Conservation (phyloP, 2,329 filamentous ascomycete species). For the Westerdykella aurantiaca region DNA sequence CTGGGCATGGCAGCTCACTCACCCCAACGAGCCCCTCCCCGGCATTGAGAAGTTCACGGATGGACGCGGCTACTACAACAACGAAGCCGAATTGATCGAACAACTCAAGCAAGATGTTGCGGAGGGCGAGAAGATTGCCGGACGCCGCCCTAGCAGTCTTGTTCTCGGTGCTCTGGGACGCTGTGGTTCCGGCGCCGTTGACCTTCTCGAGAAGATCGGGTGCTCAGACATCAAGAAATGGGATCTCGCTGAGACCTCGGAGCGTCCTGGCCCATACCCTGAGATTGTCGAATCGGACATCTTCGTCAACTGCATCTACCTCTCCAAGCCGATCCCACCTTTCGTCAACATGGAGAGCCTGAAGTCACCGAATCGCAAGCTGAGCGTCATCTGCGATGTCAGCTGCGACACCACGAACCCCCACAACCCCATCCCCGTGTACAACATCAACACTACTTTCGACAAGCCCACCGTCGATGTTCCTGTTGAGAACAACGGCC, state of each 20-base stretch:
- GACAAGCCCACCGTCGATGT: constrained; percentile 79
- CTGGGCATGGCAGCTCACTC: constrained; percentile 76
- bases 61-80: constrained; percentile 57
- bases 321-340: constrained; percentile 69
- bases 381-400: constrained; percentile 57
- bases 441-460: constrained; percentile 80
- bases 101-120: constrained; percentile 69
- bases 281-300: constrained; percentile 64
- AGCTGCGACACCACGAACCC: constrained; percentile 66
- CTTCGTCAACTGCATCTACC: constrained; percentile 61
- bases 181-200: constrained; percentile 78
- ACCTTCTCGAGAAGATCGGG: constrained; percentile 70
- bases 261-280: constrained; percentile 62
- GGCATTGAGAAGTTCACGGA: constrained; percentile 51
- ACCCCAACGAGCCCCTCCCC: constrained; percentile 62
- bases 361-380: constrained; percentile 60
- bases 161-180: constrained; percentile 76
- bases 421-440: constrained; percentile 72
- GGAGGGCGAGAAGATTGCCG: constrained; percentile 60
- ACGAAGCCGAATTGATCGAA: constrained; percentile 65
- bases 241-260: constrained; percentile 72
- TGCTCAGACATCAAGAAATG: constrained; percentile 64
- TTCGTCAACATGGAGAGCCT: constrained; percentile 72
- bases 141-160: constrained; percentile 65
- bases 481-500: constrained; percentile 51